Percentiles rank a stretch among this genome's conserved stretches.
Conservation (phyloP, 345 rosid genomes). For the Trapa incisa region DNA sequence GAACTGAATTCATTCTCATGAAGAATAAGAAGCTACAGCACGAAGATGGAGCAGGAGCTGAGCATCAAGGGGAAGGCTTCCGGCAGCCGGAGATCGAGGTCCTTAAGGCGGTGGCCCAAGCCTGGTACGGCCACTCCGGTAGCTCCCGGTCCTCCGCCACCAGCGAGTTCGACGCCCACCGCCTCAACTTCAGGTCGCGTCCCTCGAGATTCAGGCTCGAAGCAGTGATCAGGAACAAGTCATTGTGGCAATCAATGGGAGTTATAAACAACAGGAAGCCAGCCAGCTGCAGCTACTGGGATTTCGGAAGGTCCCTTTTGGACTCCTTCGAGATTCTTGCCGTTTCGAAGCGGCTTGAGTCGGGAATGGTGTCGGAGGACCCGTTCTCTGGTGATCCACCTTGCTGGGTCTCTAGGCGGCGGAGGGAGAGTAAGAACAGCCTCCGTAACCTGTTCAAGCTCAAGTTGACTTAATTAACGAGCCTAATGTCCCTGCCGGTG, state of each 20-base stretch:
- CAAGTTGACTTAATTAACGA: slow-evolving; percentile 23
- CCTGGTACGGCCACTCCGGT: slow-evolving; percentile 51
- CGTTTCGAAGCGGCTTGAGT: slow-evolving; percentile 46
- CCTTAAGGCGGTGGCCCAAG: slow-evolving; percentile 81
- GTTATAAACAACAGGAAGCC: background rate
- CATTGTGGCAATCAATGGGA: background rate
- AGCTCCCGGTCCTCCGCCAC: slow-evolving; percentile 22
- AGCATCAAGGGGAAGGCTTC: slow-evolving; percentile 1
- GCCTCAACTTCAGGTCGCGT: slow-evolving; percentile 26
- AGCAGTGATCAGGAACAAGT: slow-evolving; percentile 20
- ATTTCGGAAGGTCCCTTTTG: slow-evolving; percentile 53
- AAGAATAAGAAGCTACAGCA: slow-evolving; percentile 19
- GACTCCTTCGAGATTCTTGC: slow-evolving; percentile 73
- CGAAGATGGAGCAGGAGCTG: slow-evolving; percentile 27
- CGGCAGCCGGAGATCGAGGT: slow-evolving; percentile 31
- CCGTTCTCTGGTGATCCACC: slow-evolving; percentile 14
- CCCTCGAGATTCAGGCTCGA: slow-evolving; percentile 71
- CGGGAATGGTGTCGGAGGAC: slow-evolving; percentile 31
- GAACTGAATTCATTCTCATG: background rate
- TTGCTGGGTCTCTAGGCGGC: slow-evolving; percentile 8
- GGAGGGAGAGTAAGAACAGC: slow-evolving; percentile 44
- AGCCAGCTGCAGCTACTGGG: slow-evolving; percentile 28
- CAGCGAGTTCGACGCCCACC: slow-evolving; percentile 41
- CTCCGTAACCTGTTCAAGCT: slow-evolving; percentile 50
- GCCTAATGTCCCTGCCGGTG: slow-evolving; percentile 11